Evolutionary conservation across 2,329 filamentous ascomycete species (phyloP).

Genomic region (Akanthomyces lecanii): DNA sequence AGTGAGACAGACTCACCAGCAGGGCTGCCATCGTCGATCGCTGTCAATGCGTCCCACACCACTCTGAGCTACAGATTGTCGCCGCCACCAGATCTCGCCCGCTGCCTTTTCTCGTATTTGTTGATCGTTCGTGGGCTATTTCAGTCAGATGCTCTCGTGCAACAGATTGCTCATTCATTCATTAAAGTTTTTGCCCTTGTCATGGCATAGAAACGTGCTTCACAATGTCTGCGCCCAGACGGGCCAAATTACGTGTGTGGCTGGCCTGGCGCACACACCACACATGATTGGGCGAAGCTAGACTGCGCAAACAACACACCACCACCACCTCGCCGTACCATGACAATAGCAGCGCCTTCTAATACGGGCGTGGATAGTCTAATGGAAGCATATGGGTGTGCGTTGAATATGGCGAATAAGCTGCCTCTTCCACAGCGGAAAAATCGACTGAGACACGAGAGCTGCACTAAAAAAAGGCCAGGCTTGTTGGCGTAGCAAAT

Average conservation of each 20-base stretch:
- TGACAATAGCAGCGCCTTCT: not conserved
- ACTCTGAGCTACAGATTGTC: not conserved
- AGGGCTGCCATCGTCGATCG: not conserved
- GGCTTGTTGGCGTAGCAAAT: not conserved
- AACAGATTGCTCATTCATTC: too few species aligned
- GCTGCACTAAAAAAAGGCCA: not conserved
- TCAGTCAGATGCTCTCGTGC: too few species aligned
- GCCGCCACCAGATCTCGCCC: not conserved
- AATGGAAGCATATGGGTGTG: not conserved
- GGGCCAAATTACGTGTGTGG: too few species aligned
- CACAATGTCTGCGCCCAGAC: too few species aligned
- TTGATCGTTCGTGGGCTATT: not conserved
- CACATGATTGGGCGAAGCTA: not conserved
- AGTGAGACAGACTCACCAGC: not conserved
- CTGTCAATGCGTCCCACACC: not conserved
- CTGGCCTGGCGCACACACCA: not conserved
- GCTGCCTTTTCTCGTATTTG: not conserved
- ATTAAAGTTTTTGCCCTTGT: too few species aligned
- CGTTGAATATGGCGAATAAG: not conserved
- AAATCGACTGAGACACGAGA: not conserved
- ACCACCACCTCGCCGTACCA: not conserved
- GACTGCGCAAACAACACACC: too few species aligned
- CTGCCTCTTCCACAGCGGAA: not conserved
- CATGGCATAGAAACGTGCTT: too few species aligned
- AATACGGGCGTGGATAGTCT: not conserved